Percentiles rank a stretch among this genome's conserved stretches.
Evolutionary conservation across 1,139 yeast genomes (phyloP).

Genomic region (Nakaseomyces sp.): DNA sequence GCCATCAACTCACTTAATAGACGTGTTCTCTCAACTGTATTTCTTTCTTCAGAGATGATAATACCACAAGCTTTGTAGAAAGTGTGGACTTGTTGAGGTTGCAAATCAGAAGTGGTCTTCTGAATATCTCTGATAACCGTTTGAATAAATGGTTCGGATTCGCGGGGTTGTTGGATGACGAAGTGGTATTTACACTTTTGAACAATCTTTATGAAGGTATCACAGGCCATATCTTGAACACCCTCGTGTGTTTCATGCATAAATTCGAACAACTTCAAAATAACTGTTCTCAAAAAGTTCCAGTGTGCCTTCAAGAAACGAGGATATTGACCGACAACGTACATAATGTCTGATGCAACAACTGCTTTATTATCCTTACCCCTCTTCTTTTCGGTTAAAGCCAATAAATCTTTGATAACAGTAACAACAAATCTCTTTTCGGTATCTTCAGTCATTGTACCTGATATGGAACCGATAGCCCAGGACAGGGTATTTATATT

Average conservation of each 20-base stretch:
- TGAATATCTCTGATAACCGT: constrained; percentile 81
- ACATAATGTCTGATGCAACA: constrained; percentile 97
- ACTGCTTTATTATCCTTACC: constrained; percentile 98
- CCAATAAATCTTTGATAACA: constrained; percentile 83
- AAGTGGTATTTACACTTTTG: constrained; percentile 92
- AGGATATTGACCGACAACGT: constrained; percentile 98
- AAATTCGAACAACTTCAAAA: constrained; percentile 88
- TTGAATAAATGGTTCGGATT: constrained; percentile 85
- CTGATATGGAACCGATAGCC: constrained; percentile 99
- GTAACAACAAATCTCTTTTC: constrained; percentile 89
- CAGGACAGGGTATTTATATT: constrained; percentile 94
- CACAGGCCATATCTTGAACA: constrained; percentile 99
- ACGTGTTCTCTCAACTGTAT: constrained; percentile 56
- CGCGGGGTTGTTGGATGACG: constrained; percentile 78
- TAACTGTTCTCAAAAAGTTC: constrained; percentile 93
- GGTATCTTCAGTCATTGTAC: constrained; percentile 97
- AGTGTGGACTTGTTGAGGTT: constrained; percentile 96
- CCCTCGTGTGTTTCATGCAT: constrained; percentile 99
- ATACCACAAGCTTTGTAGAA: constrained; percentile 97
- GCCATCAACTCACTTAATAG: constrained; percentile 75
- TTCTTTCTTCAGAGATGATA: constrained; percentile 77
- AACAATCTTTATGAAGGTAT: constrained; percentile 91
- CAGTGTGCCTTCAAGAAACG: constrained; percentile 95
- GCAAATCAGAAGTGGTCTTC: constrained; percentile 80
- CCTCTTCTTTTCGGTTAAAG: constrained; percentile 88